phyloP scores from a whole-genome alignment of 1,284 basidiomycete species.

The Apiotrichum akiyoshidainum region DNA sequence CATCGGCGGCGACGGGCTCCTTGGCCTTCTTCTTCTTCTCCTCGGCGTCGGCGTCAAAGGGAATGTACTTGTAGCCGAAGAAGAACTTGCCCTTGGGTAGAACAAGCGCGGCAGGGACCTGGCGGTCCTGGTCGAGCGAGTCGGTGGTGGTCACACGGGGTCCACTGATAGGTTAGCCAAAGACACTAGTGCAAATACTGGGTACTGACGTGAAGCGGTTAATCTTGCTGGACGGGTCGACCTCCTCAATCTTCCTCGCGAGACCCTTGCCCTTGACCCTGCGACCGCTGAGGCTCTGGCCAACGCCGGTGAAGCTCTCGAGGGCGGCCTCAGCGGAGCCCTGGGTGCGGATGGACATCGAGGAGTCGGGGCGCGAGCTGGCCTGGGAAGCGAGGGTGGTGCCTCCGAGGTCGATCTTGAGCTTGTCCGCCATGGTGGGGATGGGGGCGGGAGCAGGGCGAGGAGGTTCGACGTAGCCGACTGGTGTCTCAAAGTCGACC shows the following conservation, averaged over 20 bases:
- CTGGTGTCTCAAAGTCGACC: slow-evolving; percentile 61
- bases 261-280: slow-evolving; percentile 91
- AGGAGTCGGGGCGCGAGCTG: slow-evolving; percentile 72
- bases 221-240: slow-evolving; percentile 79
- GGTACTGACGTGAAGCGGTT: slow-evolving; percentile 74
- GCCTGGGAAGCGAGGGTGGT: slow-evolving; percentile 59
- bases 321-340: slow-evolving; percentile 55
- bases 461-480: slow-evolving; percentile 80
- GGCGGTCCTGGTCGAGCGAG: slow-evolving; percentile 66
- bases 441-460: slow-evolving; percentile 74
- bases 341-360: slow-evolving; percentile 34
- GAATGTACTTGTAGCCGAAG: slow-evolving; percentile 79
- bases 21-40: slow-evolving; percentile 42
- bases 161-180: slow-evolving; percentile 57
- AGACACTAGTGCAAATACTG: neutral
- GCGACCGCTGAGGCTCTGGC: slow-evolving; percentile 79
- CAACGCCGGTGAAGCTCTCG: slow-evolving; percentile 91
- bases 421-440: slow-evolving; percentile 92
- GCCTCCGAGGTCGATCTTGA: slow-evolving; percentile 86
- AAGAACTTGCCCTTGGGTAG: slow-evolving; percentile 90
- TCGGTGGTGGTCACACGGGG: slow-evolving; percentile 81
- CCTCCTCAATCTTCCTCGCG: slow-evolving; percentile 73
- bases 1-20: slow-evolving; percentile 18
- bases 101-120: slow-evolving; percentile 84
- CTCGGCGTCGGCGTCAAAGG: slow-evolving; percentile 59